Base-by-base conservation (phyloP, 2,329 filamentous ascomycete species). In the Zasmidium citrigriseum region DNA sequence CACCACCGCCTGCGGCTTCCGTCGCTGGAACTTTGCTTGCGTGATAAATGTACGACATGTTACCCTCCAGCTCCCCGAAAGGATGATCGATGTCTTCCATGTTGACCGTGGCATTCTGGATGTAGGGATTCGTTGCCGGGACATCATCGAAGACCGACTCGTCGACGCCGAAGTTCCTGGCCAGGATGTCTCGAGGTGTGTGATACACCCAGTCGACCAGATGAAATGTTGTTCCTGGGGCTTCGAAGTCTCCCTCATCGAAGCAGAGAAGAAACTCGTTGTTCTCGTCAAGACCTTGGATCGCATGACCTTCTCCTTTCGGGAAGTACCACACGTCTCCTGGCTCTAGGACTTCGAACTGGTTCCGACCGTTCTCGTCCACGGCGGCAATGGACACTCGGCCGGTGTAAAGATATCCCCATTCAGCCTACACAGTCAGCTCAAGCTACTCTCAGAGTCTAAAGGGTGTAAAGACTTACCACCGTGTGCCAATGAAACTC, bases 181-280 rank as follows among this genome's bases (percentile, higher is more conserved):
- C 86, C 0, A 89, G 76, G 46, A 90, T 78, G 1, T 78, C 75
- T 55, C 81, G 83, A 0, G 87, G 87, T 0, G 86, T 89, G 68
- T 89, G 86, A 0, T 82, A 76, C 29, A 89, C 78, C 87, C 87
- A 89, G 74, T 90, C 87, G 62, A 87, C 86, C 22, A 89, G 79
- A 38, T 61, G 57, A 77, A 89, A 90, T 0, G 87, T 89, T 0
- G 85, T 88, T n/a, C 84, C 73, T 20, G 59, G 45, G 10, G 66
- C 60, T 67, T 89, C 86, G 67, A 89, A 89, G 66, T 89, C 80
- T 2, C 83, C 64, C 7, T 63, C 61, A 41, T 61, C 61, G 21
- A 61, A 63, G 46, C 54, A 52, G 7, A 61, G 77, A 11, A 89
- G 78, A 62, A 83, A 89, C 69, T 89, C 87, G 58, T 88, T 89